phyloP scores from a whole-genome alignment of 371 early-diverging fungal genomes.

The Sporodiniella umbellata region DNA sequence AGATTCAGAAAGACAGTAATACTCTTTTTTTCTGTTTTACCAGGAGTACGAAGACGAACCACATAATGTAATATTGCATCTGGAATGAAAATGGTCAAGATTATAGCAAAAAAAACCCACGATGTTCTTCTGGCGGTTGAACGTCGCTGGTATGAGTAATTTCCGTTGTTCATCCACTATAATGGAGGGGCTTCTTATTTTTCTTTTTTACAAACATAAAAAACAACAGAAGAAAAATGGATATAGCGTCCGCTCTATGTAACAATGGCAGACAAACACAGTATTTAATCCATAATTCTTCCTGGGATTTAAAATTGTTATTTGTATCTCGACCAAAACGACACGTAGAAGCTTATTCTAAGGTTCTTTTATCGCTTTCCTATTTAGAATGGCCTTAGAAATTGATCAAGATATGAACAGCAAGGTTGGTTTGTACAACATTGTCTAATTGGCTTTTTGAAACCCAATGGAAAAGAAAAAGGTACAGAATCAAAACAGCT shows the following conservation, averaged over 20 bases:
- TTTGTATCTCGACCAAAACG: too few species aligned
- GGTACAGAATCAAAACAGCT: too few species aligned
- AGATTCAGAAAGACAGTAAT: too few species aligned
- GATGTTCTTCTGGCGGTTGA: constrained; percentile 23
- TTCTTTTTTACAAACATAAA: neutral
- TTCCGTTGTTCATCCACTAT: constrained; percentile 18
- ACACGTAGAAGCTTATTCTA: too few species aligned
- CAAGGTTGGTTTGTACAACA: too few species aligned
- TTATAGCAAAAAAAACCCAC: constrained; percentile 25
- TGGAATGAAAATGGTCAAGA: constrained; percentile 30
- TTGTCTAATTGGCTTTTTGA: too few species aligned
- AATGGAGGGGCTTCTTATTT: constrained; percentile 1
- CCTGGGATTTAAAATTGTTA: too few species aligned
- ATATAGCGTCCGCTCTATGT: neutral
- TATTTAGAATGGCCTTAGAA: too few species aligned
- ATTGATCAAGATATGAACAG: too few species aligned
- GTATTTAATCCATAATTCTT: too few species aligned
- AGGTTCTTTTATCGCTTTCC: too few species aligned
- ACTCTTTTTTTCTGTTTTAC: constrained; percentile 21
- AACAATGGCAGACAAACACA: neutral
- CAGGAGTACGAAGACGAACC: constrained; percentile 27
- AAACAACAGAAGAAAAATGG: constrained; percentile 3
- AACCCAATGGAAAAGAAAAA: too few species aligned
- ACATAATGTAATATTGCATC: constrained; percentile 24
- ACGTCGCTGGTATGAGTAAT: constrained; percentile 20